Conservation (phyloP, 306 rosid genomes). For the Neltuma alba region DNA sequence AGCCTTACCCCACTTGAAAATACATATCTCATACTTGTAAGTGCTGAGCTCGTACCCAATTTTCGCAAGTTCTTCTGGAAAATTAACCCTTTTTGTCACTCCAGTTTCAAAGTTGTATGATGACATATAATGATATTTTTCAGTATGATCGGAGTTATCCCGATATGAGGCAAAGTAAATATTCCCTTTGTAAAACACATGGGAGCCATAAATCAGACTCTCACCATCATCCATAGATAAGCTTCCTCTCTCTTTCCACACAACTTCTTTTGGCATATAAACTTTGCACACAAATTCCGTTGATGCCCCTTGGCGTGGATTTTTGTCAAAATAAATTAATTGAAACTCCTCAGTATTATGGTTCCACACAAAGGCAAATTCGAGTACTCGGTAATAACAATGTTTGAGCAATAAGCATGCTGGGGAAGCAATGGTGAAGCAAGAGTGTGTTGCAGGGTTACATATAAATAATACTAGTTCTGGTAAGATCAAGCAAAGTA, state of each 20-base stretch:
- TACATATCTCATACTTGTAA: too few relatives aligned
- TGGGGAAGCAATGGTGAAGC: not conserved
- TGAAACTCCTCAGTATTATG: not conserved
- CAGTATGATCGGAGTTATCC: too few relatives aligned
- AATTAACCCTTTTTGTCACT: not conserved
- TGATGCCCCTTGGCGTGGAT: not conserved
- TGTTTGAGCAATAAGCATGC: not conserved
- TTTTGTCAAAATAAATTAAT: not conserved
- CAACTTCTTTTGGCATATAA: not conserved
- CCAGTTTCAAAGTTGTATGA: not conserved
- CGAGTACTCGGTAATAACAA: fast-evolving
- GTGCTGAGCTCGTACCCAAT: too few relatives aligned
- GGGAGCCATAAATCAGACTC: not conserved
- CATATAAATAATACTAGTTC: not conserved
- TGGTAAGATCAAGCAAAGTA: not conserved
- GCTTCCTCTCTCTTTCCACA: not conserved
- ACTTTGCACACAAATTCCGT: not conserved
- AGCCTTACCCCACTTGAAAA: not conserved
- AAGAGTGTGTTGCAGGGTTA: not conserved
- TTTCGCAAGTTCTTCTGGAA: not conserved
- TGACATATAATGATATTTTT: not conserved
- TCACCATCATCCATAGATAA: not conserved
- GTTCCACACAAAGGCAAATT: not conserved
- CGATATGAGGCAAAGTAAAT: not conserved
- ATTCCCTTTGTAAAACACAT: not conserved